phyloP scores from a whole-genome alignment of 1,284 basidiomycete genomes.

The Microstroma glucosiphilum region DNA sequence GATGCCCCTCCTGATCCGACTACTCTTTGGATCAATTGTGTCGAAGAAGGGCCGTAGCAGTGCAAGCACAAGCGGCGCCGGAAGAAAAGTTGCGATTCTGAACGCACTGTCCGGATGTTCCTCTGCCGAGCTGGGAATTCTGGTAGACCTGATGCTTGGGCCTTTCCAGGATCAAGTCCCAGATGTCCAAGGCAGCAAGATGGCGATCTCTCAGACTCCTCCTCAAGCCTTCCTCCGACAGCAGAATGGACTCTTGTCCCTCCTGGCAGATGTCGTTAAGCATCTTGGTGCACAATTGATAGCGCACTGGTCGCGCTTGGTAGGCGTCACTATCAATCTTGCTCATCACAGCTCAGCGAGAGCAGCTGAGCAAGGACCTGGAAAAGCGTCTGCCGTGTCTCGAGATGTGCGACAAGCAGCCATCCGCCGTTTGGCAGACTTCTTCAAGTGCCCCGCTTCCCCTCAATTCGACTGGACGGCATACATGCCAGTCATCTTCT shows the following conservation, averaged over 20 bases:
- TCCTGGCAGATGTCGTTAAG: constrained; percentile 45
- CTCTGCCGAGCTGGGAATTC: constrained; percentile 66
- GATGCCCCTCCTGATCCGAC: constrained; percentile 67
- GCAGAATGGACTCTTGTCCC: constrained; percentile 51
- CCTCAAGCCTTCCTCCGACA: constrained; percentile 25
- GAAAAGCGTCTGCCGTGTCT: background rate
- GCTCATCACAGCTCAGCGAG: constrained; percentile 27
- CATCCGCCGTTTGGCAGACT: constrained; percentile 78
- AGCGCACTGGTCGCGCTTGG: constrained; percentile 33
- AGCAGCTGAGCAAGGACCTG: constrained; percentile 7
- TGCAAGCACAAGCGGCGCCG: constrained; percentile 53
- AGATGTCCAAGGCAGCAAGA: constrained; percentile 13
- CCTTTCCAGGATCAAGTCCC: constrained; percentile 57
- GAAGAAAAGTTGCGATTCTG: constrained; percentile 72
- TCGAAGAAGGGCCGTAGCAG: constrained; percentile 65
- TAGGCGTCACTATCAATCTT: constrained; percentile 34
- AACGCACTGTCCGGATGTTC: constrained; percentile 66
- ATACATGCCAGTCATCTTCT: constrained; percentile 66
- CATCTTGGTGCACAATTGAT: constrained; percentile 33
- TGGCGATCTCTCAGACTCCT: constrained; percentile 25
- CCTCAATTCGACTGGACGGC: constrained; percentile 66
- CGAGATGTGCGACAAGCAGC: constrained; percentile 69
- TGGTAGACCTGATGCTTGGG: constrained; percentile 85
- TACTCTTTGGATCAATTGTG: constrained; percentile 84
- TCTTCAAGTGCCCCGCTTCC: constrained; percentile 60